Conservation (phyloP, 2,329 filamentous ascomycete genomes). For the Arthrobotrys iridis region DNA sequence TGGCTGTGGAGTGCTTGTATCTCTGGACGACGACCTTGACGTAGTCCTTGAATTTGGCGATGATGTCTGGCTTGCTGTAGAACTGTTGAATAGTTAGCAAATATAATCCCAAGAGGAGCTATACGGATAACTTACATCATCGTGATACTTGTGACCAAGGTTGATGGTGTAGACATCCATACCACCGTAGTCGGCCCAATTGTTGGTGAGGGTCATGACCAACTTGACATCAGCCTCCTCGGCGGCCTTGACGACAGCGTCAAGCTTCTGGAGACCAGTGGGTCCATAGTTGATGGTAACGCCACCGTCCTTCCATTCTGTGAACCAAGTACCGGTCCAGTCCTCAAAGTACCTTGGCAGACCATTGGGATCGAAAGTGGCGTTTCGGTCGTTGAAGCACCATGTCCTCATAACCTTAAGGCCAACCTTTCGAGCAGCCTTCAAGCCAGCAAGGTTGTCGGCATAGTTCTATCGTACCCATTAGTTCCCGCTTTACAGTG, state of each 20-base stretch:
- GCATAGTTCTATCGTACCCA: constrained; percentile 62
- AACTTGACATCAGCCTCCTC: constrained; percentile 67
- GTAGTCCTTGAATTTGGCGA: constrained; percentile 66
- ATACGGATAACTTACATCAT: constrained; percentile 62
- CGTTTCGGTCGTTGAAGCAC: constrained; percentile 70
- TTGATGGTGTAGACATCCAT: constrained; percentile 71
- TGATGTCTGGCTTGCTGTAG: constrained; percentile 66
- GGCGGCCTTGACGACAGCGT: constrained; percentile 67
- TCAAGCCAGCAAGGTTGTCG: constrained; percentile 65
- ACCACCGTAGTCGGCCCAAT: constrained; percentile 70
- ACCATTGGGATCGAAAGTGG: constrained; percentile 63
- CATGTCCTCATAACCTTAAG: constrained; percentile 69
- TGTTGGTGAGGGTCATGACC: constrained; percentile 67
- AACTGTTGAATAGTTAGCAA: constrained; percentile 60
- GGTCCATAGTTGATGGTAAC: constrained; percentile 63
- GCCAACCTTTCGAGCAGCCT: constrained; percentile 65
- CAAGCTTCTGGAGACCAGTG: constrained; percentile 62
- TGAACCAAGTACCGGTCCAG: constrained; percentile 65
- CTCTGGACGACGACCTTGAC: constrained; percentile 65
- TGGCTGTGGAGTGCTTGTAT: constrained; percentile 65
- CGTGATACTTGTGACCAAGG: constrained; percentile 66
- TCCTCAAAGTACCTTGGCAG: constrained; percentile 67
- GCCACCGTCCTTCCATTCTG: constrained; percentile 65
- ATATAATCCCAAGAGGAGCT: neutral
- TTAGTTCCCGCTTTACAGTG: neutral